These are phyloP conservation scores for Schizosaccharomyces osmophilus DNA, from an alignment of 805 yeast species.

Conservation along the genomic window DNA sequence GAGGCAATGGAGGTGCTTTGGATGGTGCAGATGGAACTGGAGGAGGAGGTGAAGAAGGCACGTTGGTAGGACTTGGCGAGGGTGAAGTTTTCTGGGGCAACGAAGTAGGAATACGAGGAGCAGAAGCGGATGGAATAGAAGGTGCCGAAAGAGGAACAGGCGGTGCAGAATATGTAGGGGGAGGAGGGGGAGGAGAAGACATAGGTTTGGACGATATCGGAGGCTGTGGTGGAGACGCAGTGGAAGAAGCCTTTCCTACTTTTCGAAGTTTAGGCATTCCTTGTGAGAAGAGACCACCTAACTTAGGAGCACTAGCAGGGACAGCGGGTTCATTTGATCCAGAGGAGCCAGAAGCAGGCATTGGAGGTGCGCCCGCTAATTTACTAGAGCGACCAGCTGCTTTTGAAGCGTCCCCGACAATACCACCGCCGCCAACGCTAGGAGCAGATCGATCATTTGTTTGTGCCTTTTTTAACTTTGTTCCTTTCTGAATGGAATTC, in stretches of 20 bases:
- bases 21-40: conserved; percentile 14
- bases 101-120: conserved; percentile 7
- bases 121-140: conserved; percentile 10
- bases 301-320: conserved; percentile 10
- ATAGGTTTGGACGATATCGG: not conserved
- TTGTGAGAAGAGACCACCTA: conserved; percentile 51
- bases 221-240: conserved; percentile 5
- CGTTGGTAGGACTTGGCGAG: conserved; percentile 7
- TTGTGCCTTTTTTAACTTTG: conserved; percentile 29
- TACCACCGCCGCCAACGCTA: conserved; percentile 18
- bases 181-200: conserved; percentile 3
- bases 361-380: conserved; percentile 9
- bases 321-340: not conserved
- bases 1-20: conserved; percentile 9
- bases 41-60: conserved; percentile 4
- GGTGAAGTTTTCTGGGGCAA: conserved; percentile 8
- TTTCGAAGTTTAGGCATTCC: conserved; percentile 54
- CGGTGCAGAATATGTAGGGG: conserved; percentile 6
- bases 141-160: conserved; percentile 11
- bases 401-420: conserved; percentile 9
- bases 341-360: conserved; percentile 5
- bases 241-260: conserved; percentile 13
- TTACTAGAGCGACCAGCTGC: conserved; percentile 3
- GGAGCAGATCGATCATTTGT: conserved; percentile 51
- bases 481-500: conserved; percentile 63